phyloP scores from a whole-genome alignment of 352 stramenopile genomes.

The Pythium periplocum region DNA sequence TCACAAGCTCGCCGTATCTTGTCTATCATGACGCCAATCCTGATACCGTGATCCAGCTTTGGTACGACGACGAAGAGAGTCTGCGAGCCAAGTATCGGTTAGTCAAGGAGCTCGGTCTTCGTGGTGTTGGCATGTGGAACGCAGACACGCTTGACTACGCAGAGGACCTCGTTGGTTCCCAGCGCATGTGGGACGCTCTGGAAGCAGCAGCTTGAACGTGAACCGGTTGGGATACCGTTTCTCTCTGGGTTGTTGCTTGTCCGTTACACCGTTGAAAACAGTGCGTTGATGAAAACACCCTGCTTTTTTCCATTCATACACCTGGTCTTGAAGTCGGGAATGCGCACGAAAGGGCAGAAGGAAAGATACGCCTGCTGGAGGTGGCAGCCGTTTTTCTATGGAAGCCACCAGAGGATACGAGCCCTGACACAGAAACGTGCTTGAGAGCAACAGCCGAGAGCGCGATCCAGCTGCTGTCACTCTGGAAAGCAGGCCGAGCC shows the following conservation, averaged over 20 bases:
- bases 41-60: constrained; percentile 38
- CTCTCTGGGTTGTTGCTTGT: not conserved
- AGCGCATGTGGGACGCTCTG: constrained; percentile 52
- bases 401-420: constrained; percentile 2
- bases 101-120: constrained; percentile 37
- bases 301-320: constrained; percentile 21
- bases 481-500: too few relatives aligned
- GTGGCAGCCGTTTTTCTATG: constrained; percentile 20
- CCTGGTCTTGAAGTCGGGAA: too few relatives aligned
- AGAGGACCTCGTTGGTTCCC: constrained; percentile 26
- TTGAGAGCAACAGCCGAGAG: too few relatives aligned
- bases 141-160: constrained; percentile 67
- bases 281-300: constrained; percentile 11
- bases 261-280: not conserved
- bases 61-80: constrained; percentile 68
- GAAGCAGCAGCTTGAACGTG: constrained; percentile 24
- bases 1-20: constrained; percentile 54
- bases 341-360: constrained; percentile 23
- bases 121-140: constrained; percentile 81
- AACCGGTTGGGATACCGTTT: not conserved
- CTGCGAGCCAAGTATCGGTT: constrained; percentile 54
- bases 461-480: too few relatives aligned
- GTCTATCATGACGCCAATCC: constrained; percentile 10
- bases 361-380: constrained; percentile 17
- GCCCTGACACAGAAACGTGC: too few relatives aligned